Evolutionary conservation across 148 eudicot genomes (phyloP).

Genomic region (Drosera capensis): DNA sequence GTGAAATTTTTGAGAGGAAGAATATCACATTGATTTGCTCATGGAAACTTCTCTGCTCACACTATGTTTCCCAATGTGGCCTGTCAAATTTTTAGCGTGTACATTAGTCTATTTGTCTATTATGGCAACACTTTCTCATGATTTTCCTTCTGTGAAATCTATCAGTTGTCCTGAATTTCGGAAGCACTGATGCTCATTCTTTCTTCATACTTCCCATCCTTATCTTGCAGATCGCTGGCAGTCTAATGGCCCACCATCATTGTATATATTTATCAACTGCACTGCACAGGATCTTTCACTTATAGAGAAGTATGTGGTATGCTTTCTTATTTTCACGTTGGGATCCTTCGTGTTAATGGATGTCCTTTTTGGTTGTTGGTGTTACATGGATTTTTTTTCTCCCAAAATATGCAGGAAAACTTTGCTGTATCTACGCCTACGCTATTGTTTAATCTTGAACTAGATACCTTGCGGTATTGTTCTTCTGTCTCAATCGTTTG

Average conservation of each 20-base stretch:
- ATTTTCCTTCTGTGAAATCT: too few species aligned
- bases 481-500: slow-evolving; percentile 4
- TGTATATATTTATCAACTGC: slow-evolving; percentile 68
- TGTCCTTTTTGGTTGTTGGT: neutral
- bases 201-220: neutral
- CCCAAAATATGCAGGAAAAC: slow-evolving; percentile 59
- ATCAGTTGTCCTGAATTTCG: too few species aligned
- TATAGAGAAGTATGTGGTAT: slow-evolving; percentile 93
- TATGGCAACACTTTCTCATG: too few species aligned
- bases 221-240: slow-evolving; percentile 68
- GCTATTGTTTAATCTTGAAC: slow-evolving; percentile 88
- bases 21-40: too few species aligned
- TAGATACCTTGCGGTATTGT: slow-evolving; percentile 83
- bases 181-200: neutral
- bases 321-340: slow-evolving; percentile 14
- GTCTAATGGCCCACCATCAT: slow-evolving; percentile 59
- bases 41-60: too few species aligned
- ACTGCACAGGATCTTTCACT: slow-evolving; percentile 77
- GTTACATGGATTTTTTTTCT: too few species aligned
- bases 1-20: too few species aligned
- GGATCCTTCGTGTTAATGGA: neutral
- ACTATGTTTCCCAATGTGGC: too few species aligned
- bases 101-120: too few species aligned
- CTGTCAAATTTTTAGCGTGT: too few species aligned
- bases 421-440: slow-evolving; percentile 76